Base-by-base conservation (phyloP, 129 eudicot species). In the Mikania micrantha region DNA sequence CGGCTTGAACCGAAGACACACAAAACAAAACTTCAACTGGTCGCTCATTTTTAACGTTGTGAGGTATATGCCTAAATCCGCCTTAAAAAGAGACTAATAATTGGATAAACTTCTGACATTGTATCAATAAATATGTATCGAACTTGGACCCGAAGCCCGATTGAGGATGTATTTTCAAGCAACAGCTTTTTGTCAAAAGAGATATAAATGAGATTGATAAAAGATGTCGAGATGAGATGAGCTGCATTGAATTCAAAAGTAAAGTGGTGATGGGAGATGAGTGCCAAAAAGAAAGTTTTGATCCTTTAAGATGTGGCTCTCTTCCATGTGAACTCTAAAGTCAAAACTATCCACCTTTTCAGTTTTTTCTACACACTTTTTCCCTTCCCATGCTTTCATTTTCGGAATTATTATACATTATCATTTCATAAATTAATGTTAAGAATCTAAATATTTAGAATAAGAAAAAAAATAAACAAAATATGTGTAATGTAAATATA, bases 231-330 rank as follows among this genome's bases (percentile, higher is more conserved):
- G 4, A 28, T 63, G 67, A 25, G 53, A 52, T 38, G 39, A 39
- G 66, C 45, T 28, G 44, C 65, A 67, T 62, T 80, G 38, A 84
- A 84, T 64, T 61, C 70, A 69, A 70, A 84, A 84, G 89, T 65
- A 53, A 60, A 29, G 65, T 40, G 19, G 74, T 60, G 71, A 70
- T 42, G 76, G 71, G 75, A 34, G 65, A 22, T 56, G 57, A 40
- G 40, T 16, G 12, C 10, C 20, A 57, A 70, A 58, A 50, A 61
- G 79, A 69, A 53, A 52, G 6, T n/a, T n/a, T n/a, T n/a, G 65
- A 24, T n/a, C 74, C 32, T 25, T 70, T 67, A 66, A 49, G 76
- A 53, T 53, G 72, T 82, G 87, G 71, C 60, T 76, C 74, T 64
- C 61, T 59, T 60, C 49, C 80, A 76, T 68, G 80, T 76, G 75